These are phyloP conservation scores for Zygoascus flipseniorum DNA, from an alignment of 805 yeast genomes.

Conservation along the genomic window DNA sequence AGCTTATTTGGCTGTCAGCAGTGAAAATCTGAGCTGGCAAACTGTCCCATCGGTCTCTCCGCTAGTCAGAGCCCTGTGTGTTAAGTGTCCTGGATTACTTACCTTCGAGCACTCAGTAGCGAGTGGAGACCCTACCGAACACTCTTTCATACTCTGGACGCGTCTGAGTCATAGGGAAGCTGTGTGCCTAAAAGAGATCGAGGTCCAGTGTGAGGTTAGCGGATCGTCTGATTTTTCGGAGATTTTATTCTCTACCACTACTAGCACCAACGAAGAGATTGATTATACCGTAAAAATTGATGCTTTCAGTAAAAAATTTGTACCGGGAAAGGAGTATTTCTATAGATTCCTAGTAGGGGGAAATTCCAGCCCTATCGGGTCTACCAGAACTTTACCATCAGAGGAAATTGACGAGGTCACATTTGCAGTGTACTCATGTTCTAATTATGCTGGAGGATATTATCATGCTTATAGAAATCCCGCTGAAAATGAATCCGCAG, in stretches of 20 bases:
- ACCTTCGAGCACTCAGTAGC: slow-evolving; percentile 1
- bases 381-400: background rate
- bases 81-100: too few species aligned
- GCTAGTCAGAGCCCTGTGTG: background rate
- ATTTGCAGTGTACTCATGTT: slow-evolving; percentile 4
- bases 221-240: background rate
- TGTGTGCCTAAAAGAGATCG: background rate
- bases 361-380: background rate
- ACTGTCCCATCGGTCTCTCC: background rate
- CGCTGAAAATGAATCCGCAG: background rate
- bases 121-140: background rate
- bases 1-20: too few species aligned
- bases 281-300: slow-evolving; percentile 4
- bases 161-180: background rate
- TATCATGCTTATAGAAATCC: slow-evolving; percentile 5
- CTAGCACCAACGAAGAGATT: background rate
- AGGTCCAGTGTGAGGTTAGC: background rate
- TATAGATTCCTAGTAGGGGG: background rate
- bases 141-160: slow-evolving; percentile 1
- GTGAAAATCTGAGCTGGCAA: background rate
- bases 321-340: background rate
- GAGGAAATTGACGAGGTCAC: background rate
- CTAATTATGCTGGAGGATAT: slow-evolving; percentile 4
- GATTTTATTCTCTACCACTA: background rate
- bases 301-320: background rate